Evolutionary conservation across 495 filamentous ascomycete species (phyloP), one percentile per base, ranked within the genome.

Genomic region (Glarea lozoyensis): DNA sequence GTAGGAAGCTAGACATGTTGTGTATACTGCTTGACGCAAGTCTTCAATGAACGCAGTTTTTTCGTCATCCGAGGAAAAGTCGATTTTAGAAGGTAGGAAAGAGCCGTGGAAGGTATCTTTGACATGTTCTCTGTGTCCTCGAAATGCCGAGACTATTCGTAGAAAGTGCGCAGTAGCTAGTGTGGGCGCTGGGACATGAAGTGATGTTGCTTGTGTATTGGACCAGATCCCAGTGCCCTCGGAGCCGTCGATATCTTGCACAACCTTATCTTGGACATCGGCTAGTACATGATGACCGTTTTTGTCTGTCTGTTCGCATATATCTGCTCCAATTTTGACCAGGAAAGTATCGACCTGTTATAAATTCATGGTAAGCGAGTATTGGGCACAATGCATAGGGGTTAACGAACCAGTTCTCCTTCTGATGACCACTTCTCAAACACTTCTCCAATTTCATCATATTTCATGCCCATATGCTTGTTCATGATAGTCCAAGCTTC

Each of bases 221-320:
- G 66, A 69, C 79, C 76, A 86, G 49, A 76, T 64, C 0, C 79
- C 74, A 4, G 82, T 89, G 6, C 84, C 82, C 59, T 87, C 82
- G 21, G 70, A 71, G 45, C 68, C 65, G 40, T 81, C 76, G 37
- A 75, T 71, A 45, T 86, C 79, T 63, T 88, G 81, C 1, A 86
- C 82, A 0, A 86, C 82, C 45, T 86, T 89, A 58, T 87, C 84
- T 43, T 79, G 72, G 9, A 86, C 72, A 22, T 74, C 66, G 17
- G 76, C 72, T 3, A 88, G 66, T 1, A 87, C 75, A 34, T 73
- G 66, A 40, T 73, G 60, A 12, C 67, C 65, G 3, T 60, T 57
- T 6, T 61, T 50, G 40, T 73, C 68, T 32, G 67, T 68, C 27
- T 65, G 45, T 2, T 60, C 65, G 30, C 80, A 77, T 34, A 86